A percentile compares a stretch with the other conserved stretches of the same genome.
phyloP scores from a whole-genome alignment of 1,284 basidiomycete species.

The Pseudozyma sp. region DNA sequence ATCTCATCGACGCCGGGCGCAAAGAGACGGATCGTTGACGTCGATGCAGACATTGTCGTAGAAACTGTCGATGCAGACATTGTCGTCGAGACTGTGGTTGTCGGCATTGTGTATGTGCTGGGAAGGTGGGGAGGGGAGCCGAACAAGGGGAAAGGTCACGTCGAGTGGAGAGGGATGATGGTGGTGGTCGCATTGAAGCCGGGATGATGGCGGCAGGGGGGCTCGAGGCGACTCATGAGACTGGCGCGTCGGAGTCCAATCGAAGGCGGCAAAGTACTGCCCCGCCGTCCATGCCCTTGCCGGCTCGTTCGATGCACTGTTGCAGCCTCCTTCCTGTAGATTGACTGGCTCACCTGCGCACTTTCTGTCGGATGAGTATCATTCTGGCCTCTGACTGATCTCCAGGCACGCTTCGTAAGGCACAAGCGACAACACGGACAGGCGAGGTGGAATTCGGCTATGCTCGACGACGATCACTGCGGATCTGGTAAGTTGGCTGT shows the following conservation, averaged over 20 bases:
- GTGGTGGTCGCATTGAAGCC: not conserved
- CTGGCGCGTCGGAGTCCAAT: too few relatives aligned
- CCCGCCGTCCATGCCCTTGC: too few relatives aligned
- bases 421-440: not conserved
- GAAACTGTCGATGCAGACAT: not conserved
- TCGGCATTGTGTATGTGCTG: conserved; percentile 2
- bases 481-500: not conserved
- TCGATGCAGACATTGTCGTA: conserved; percentile 3
- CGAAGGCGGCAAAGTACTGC: too few relatives aligned
- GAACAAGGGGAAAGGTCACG: not conserved
- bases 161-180: not conserved
- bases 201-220: too few relatives aligned
- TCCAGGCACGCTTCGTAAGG: conserved; percentile 9
- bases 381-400: not conserved
- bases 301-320: not conserved
- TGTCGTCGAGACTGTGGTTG: conserved; percentile 1
- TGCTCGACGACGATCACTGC: conserved; percentile 35
- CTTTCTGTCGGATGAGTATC: not conserved
- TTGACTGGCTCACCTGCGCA: not conserved
- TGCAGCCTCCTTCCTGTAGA: not conserved
- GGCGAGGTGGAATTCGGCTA: conserved; percentile 19
- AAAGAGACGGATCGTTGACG: conserved; percentile 33
- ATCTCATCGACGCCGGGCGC: conserved; percentile 43
- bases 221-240: too few relatives aligned
- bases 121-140: not conserved